phyloP scores from a whole-genome alignment of 2,329 filamentous ascomycete species.

The Aspergillus sojae region DNA sequence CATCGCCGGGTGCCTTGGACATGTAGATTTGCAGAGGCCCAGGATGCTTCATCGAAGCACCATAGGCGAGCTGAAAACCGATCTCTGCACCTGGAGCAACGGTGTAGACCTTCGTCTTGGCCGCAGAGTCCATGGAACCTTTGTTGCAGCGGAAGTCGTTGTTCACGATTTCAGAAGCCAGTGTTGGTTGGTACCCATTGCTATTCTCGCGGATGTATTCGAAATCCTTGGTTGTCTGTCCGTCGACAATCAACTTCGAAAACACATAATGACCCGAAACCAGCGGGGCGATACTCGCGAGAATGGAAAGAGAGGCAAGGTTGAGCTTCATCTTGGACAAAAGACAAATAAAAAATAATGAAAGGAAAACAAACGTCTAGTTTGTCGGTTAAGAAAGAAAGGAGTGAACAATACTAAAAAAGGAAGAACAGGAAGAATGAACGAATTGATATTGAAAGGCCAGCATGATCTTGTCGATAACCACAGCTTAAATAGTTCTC shows the following conservation, averaged over 20 bases:
- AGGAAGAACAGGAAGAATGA: neutral
- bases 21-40: conserved; percentile 29
- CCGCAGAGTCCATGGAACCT: conserved; percentile 16
- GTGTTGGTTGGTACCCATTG: conserved; percentile 20
- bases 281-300: conserved; percentile 2
- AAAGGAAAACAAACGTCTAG: neutral
- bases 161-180: conserved; percentile 10
- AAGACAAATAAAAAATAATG: neutral
- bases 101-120: conserved; percentile 17
- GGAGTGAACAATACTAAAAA: neutral
- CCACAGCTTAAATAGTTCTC: too few species aligned
- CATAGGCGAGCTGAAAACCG: conserved; percentile 23
- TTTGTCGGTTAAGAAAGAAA: neutral
- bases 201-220: conserved; percentile 24
- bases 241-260: conserved; percentile 17
- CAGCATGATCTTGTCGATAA: too few species aligned
- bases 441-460: too few species aligned
- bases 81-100: conserved; percentile 19
- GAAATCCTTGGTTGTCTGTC: conserved; percentile 14
- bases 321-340: neutral
- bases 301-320: neutral
- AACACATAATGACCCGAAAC: conserved; percentile 21
- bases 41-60: conserved; percentile 25
- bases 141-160: conserved; percentile 26
- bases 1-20: conserved; percentile 25